These are phyloP conservation scores for Betula pendula DNA, from an alignment of 306 rosid species.

Conservation along the genomic window DNA sequence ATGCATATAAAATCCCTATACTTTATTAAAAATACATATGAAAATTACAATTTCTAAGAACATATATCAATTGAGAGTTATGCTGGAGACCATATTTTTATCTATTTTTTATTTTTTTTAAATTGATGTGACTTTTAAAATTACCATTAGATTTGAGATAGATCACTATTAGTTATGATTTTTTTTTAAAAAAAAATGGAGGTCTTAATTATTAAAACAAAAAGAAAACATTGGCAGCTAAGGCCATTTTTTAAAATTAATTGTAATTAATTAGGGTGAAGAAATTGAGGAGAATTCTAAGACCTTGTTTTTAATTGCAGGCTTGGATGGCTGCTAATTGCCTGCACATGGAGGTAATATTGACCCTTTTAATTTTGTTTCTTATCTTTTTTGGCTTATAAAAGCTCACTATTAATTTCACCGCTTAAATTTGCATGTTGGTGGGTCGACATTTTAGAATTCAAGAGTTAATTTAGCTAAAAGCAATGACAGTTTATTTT, in stretches of 20 bases:
- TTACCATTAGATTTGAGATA: too few species aligned
- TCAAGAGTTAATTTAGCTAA: neutral
- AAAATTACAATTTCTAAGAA: too few species aligned
- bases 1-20: too few species aligned
- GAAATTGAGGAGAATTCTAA: conserved; percentile 32
- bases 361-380: neutral
- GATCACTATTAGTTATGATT: too few species aligned
- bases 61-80: too few species aligned
- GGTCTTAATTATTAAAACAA: neutral
- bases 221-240: neutral
- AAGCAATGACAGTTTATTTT: neutral
- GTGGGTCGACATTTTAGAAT: neutral
- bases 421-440: neutral
- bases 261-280: conserved; percentile 26
- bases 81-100: too few species aligned
- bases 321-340: conserved; percentile 23
- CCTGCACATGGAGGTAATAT: neutral
- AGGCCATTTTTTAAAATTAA: conserved; percentile 20
- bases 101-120: too few species aligned
- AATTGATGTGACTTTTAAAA: too few species aligned
- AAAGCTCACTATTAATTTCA: neutral
- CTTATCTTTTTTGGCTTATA: neutral
- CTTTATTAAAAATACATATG: too few species aligned
- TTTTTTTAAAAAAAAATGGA: neutral
- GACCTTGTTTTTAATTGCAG: conserved; percentile 15